A percentile compares a stretch with the other conserved stretches of the same genome.
These are phyloP conservation scores for Trichoderma parareesei DNA, from an alignment of 495 filamentous ascomycete species.

Conservation along the genomic window DNA sequence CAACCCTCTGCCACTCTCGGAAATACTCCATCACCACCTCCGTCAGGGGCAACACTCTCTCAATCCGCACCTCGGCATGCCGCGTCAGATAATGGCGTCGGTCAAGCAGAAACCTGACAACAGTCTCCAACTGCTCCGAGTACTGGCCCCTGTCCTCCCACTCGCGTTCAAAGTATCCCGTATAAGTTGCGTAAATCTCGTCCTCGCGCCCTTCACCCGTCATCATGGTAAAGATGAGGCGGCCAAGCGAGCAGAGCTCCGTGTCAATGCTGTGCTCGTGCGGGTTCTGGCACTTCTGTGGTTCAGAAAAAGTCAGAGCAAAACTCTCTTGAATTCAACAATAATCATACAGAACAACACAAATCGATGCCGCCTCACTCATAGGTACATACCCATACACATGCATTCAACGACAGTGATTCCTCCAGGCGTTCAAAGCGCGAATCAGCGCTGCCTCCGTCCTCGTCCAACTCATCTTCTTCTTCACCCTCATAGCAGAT, in stretches of 20 bases:
- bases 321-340: no score
- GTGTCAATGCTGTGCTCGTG: not conserved
- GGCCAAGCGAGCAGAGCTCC: slow-evolving; percentile 30
- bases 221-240: slow-evolving; percentile 34
- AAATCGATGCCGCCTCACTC: not conserved
- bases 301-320: no score
- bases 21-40: slow-evolving; percentile 19
- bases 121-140: not conserved
- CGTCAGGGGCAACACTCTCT: not conserved
- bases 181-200: no score
- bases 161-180: no score
- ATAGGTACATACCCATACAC: no score
- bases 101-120: not conserved
- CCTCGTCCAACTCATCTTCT: not conserved
- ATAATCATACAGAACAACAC: not conserved
- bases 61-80: not conserved
- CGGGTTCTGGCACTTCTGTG: no score
- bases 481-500: not conserved
- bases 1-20: slow-evolving; percentile 19
- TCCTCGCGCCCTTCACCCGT: slow-evolving; percentile 11
- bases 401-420: no score
- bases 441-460: not conserved
- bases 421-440: no score
- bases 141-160: not conserved
- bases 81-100: no score